Percentiles rank a stretch among this genome's conserved stretches.
phyloP scores from a whole-genome alignment of 2,329 filamentous ascomycete genomes.

The Nemania abortiva region DNA sequence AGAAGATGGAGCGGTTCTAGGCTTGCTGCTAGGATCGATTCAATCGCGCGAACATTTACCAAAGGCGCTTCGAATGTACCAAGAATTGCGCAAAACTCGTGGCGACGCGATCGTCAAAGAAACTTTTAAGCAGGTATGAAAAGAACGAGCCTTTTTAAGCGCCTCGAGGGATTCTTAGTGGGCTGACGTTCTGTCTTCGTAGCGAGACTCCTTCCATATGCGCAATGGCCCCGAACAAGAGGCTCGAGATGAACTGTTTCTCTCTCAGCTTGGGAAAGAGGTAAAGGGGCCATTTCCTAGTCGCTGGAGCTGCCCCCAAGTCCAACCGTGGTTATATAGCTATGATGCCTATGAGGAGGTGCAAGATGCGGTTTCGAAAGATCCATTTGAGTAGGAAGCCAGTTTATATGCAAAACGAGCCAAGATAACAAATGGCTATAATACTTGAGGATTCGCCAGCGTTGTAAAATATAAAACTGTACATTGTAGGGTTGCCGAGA shows the following conservation, averaged over 20 bases:
- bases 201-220: conserved; percentile 67
- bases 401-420: too few relatives aligned
- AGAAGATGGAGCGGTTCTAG: conserved; percentile 76
- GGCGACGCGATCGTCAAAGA: conserved; percentile 69
- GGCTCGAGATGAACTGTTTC: conserved; percentile 68
- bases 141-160: background rate
- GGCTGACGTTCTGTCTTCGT: background rate
- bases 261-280: conserved; percentile 65
- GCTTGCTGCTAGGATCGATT: conserved; percentile 66
- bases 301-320: conserved; percentile 71
- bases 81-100: conserved; percentile 61
- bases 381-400: conserved; percentile 39
- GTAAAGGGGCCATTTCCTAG: conserved; percentile 69
- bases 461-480: too few relatives aligned
- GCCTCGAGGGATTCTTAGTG: too few relatives aligned
- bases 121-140: conserved; percentile 65
- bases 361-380: conserved; percentile 51
- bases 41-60: conserved; percentile 60
- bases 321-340: conserved; percentile 74
- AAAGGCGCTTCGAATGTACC: conserved; percentile 59
- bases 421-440: too few relatives aligned
- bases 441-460: too few relatives aligned
- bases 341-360: conserved; percentile 72
- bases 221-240: conserved; percentile 67
- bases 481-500: too few relatives aligned